Evolutionary conservation across 2,329 filamentous ascomycete genomes (phyloP).

Genomic region (Verticillium dahliae): DNA sequence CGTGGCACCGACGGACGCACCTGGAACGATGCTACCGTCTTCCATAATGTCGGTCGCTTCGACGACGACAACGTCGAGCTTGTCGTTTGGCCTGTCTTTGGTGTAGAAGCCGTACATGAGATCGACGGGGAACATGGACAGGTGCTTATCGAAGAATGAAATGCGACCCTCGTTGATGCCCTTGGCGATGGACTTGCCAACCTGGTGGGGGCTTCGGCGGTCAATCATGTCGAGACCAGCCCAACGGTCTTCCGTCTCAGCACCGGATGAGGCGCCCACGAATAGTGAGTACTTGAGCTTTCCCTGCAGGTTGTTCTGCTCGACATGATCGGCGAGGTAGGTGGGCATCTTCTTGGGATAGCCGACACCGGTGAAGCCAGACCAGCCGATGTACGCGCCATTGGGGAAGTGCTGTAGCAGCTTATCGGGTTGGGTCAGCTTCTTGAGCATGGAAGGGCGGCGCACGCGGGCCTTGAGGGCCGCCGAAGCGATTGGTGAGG

Average conservation of each 20-base stretch:
- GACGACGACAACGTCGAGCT: slow-evolving; percentile 76
- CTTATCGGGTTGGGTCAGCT: slow-evolving; percentile 74
- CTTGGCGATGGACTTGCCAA: slow-evolving; percentile 84
- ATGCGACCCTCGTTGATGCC: slow-evolving; percentile 86
- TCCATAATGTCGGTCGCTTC: slow-evolving; percentile 84
- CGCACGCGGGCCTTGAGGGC: slow-evolving; percentile 70
- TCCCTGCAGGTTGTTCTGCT: slow-evolving; percentile 77
- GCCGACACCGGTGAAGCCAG: slow-evolving; percentile 82
- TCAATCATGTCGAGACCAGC: slow-evolving; percentile 87
- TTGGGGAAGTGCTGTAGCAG: slow-evolving; percentile 76
- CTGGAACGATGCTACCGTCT: slow-evolving; percentile 82
- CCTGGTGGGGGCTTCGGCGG: slow-evolving; percentile 76
- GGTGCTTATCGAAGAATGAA: slow-evolving; percentile 89
- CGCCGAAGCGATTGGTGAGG: slow-evolving; percentile 56
- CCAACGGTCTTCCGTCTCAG: slow-evolving; percentile 90
- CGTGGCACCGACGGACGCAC: slow-evolving; percentile 77
- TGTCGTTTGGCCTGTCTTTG: slow-evolving; percentile 66
- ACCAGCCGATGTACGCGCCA: slow-evolving; percentile 85
- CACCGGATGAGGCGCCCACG: slow-evolving; percentile 82
- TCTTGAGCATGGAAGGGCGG: slow-evolving; percentile 71
- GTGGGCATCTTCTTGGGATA: slow-evolving; percentile 85
- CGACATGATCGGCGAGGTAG: slow-evolving; percentile 80
- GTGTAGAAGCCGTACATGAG: slow-evolving; percentile 85
- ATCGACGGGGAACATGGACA: slow-evolving; percentile 87
- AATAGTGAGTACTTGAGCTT: slow-evolving; percentile 82